These are phyloP conservation scores for Colletotrichum sublineola DNA, from an alignment of 2,329 filamentous ascomycete species.

Conservation along the genomic window DNA sequence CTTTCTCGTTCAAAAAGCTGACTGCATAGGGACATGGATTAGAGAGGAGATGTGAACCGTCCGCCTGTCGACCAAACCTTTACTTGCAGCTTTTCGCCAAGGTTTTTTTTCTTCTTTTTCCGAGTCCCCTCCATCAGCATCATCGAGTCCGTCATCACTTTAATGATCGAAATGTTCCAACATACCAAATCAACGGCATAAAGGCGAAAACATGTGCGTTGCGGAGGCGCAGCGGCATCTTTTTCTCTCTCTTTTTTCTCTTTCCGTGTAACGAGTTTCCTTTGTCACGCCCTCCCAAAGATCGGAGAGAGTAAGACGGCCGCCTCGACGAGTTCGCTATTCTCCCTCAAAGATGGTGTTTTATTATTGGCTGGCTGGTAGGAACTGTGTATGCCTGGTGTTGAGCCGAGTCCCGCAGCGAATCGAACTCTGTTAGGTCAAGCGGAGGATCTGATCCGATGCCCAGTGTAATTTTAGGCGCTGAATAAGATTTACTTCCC, in stretches of 20 bases:
- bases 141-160: background rate
- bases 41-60: constrained; percentile 31
- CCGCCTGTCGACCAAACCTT: constrained; percentile 18
- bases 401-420: constrained; percentile 25
- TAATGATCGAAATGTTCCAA: constrained; percentile 15
- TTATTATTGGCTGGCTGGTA: background rate
- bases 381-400: background rate
- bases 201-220: constrained; percentile 24
- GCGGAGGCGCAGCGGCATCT: background rate
- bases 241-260: background rate
- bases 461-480: constrained; percentile 38
- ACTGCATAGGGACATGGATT: constrained; percentile 41
- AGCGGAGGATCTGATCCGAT: constrained; percentile 31
- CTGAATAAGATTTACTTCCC: constrained; percentile 17
- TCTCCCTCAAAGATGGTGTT: constrained; percentile 22
- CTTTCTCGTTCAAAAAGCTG: constrained; percentile 25
- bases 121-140: constrained; percentile 4
- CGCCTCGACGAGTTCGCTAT: background rate
- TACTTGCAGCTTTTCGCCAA: background rate
- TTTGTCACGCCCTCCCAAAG: constrained; percentile 21
- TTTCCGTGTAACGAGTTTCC: constrained; percentile 31
- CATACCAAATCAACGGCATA: constrained; percentile 28
- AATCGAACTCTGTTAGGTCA: constrained; percentile 23
- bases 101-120: background rate
- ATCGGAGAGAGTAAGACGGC: background rate